Evolutionary conservation across 805 yeast genomes (phyloP).

Genomic region (Maudiozyma turicensis): DNA sequence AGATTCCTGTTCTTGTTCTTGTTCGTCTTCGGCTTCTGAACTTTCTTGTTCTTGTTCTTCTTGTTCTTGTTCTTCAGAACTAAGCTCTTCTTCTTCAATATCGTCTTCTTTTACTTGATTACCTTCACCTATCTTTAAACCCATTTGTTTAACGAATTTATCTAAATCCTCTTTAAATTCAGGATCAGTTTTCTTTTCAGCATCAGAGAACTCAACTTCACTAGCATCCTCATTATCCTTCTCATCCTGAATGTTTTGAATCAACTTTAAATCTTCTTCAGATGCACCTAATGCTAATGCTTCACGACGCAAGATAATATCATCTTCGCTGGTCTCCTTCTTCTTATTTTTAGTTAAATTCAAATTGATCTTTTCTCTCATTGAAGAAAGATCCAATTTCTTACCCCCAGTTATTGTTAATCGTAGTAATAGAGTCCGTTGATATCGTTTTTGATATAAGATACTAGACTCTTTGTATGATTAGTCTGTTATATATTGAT

Average conservation of each 20-base stretch:
- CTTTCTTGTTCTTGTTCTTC: conserved; percentile 19
- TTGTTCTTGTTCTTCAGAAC: conserved; percentile 17
- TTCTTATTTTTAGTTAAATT: conserved; percentile 32
- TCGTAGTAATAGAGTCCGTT: no score
- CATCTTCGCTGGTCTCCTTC: conserved; percentile 5
- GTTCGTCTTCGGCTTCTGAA: conserved; percentile 10
- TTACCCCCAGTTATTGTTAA: background rate
- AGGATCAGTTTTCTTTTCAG: conserved; percentile 29
- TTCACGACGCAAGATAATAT: conserved; percentile 46
- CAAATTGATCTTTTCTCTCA: conserved; percentile 54
- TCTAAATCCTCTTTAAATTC: conserved; percentile 45
- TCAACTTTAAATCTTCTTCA: conserved; percentile 63
- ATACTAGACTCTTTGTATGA: no score
- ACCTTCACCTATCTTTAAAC: conserved; percentile 58
- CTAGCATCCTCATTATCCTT: conserved; percentile 33
- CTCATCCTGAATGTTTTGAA: conserved; percentile 41
- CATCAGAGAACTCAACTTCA: conserved; percentile 33
- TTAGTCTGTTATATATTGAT: no score
- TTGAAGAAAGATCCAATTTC: conserved; percentile 34
- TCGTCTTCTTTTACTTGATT: conserved; percentile 28
- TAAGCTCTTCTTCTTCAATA: conserved; percentile 18
- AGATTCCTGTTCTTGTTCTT: conserved; percentile 16
- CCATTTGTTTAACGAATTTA: conserved; percentile 57
- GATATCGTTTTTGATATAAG: no score
- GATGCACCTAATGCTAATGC: conserved; percentile 79